Conservation (phyloP, 164 flowering plant genomes). For the Paratinospora sagittata region DNA sequence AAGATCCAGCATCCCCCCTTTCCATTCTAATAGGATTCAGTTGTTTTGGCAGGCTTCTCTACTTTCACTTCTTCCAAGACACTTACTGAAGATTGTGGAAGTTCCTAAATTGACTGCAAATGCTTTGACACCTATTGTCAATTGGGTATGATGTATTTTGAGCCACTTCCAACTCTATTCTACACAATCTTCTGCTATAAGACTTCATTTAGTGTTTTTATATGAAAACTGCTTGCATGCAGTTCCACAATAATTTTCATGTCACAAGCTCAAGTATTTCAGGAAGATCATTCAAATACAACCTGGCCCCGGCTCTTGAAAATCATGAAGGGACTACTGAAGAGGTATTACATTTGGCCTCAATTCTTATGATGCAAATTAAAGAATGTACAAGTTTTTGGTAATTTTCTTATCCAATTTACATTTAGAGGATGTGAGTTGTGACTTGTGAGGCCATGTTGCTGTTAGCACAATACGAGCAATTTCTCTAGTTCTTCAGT, state of each 20-base stretch:
- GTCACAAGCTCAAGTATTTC: constrained; percentile 26
- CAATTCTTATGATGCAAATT: background rate
- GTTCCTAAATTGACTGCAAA: constrained; percentile 42
- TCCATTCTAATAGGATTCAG: constrained; percentile 5
- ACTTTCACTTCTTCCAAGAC: constrained; percentile 67
- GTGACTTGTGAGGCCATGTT: background rate
- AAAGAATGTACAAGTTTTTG: background rate
- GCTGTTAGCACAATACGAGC: background rate
- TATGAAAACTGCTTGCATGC: constrained; percentile 19
- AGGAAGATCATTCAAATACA: constrained; percentile 41
- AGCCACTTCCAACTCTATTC: too few relatives aligned
- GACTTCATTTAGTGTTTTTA: constrained; percentile 9
- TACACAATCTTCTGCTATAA: background rate
- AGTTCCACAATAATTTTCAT: constrained; percentile 62
- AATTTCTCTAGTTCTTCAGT: background rate
- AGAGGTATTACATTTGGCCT: constrained; percentile 45
- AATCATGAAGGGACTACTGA: constrained; percentile 69
- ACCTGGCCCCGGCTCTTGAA: constrained; percentile 60
- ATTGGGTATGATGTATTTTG: constrained; percentile 73
- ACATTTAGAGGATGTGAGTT: background rate
- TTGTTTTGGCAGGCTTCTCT: constrained; percentile 67
- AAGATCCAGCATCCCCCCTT: background rate
- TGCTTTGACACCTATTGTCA: constrained; percentile 48
- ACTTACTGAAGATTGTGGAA: constrained; percentile 41
- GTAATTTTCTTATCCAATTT: background rate